Base-by-base conservation (phyloP, 345 rosid species). In the Linum trigynum region DNA sequence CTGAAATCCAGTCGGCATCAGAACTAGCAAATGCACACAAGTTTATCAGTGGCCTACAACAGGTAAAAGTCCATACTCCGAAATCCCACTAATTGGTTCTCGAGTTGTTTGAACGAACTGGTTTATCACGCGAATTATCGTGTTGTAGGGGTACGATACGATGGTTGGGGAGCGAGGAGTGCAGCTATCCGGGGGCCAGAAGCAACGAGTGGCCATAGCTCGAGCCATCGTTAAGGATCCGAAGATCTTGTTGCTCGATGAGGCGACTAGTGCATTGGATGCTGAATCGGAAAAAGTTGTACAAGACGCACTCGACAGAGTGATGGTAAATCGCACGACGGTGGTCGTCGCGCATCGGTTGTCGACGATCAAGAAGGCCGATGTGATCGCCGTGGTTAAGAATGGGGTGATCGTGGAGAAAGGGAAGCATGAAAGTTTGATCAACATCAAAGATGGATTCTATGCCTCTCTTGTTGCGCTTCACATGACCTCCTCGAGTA, bases 21-120 rank as follows among this genome's bases (percentile, higher is more conserved):
- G 66, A 74, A 61, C 74, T 78, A 5, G 88, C 91, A 39, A 84
- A 84, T 63, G 86, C 88, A 2, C 86, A 82, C 73, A 79, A 57
- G 48, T 86, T 86, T 80, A 77, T 86, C 38, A 80, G 83, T 51
- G 55, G 79, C 35, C 74, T 82, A 40, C 81, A 77, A 61, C 71
- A 74, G 8, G 81, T 77, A 15, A 5, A 3, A 11, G 2, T 6
- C 14, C 7, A 48, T 14, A 6, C 65, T 39, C 80, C 7, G 80
- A 79, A 1, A 56, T 65, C 61, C 59, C 63, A 72, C 67, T 68
- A 1, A 75, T 76, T 1, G 73, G 73, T 12, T 76, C 74, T 1
- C 61, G 72, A 68, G n/a, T 71, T 66, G 64, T 75, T 69, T 39
- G 75, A 72, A 59, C 66, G 17, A 43, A 38, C 57, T 4, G 5